Evolutionary conservation across 495 filamentous ascomycete genomes (phyloP).

Genomic region (Amniculicola lignicola): DNA sequence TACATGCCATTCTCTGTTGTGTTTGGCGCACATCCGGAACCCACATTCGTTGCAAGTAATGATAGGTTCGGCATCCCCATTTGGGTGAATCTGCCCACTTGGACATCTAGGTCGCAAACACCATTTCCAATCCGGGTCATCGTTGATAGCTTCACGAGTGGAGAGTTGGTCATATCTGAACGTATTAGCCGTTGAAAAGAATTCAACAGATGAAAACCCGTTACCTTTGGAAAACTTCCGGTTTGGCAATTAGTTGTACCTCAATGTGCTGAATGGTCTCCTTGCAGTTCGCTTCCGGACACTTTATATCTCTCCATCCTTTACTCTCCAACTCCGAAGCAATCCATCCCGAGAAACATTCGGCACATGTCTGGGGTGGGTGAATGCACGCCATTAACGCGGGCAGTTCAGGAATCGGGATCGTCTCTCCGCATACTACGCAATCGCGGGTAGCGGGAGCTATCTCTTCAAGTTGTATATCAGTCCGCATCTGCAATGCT

Average conservation of each 20-base stretch:
- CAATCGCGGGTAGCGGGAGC: conserved; percentile 13
- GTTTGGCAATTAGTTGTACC: conserved; percentile 21
- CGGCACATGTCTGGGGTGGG: conserved; percentile 14
- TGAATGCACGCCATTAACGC: conserved; percentile 18
- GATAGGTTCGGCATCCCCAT: conserved; percentile 27
- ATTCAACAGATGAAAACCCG: no score
- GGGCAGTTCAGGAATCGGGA: conserved; percentile 16
- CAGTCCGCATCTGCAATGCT: neutral
- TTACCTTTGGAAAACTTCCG: conserved; percentile 19
- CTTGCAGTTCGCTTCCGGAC: conserved; percentile 22
- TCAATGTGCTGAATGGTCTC: conserved; percentile 16
- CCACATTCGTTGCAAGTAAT: conserved; percentile 43
- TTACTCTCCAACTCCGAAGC: conserved; percentile 16
- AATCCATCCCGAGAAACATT: conserved; percentile 25
- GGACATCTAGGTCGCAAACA: conserved; percentile 39
- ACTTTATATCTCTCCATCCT: conserved; percentile 27
- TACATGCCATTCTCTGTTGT: conserved; percentile 43
- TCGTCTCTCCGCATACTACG: conserved; percentile 22
- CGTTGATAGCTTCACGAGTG: conserved; percentile 29
- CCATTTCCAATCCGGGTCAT: conserved; percentile 43
- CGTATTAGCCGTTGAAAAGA: no score
- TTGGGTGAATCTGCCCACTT: conserved; percentile 41
- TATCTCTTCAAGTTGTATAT: neutral
- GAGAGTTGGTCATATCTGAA: no score
- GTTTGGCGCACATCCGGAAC: conserved; percentile 41